Evolutionary conservation across 768 basidiomycete genomes (phyloP), one percentile per base, ranked within the genome.

Genomic region (Hygrophorus russula): DNA sequence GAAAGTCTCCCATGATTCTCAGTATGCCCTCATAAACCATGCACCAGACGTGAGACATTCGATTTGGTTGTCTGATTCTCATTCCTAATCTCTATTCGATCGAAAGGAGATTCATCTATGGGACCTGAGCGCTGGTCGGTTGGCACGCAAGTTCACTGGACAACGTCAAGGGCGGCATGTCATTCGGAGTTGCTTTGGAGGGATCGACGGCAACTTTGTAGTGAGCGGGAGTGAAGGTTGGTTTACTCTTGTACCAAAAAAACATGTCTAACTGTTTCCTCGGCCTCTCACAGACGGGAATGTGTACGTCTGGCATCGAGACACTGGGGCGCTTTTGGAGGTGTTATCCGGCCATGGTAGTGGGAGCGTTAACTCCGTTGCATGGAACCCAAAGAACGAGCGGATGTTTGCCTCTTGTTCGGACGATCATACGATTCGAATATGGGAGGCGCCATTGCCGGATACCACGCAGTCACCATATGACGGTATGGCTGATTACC

Each of bases 341-440:
- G 72, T 80, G n/a, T 73, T 99, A 2, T 59, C 74, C 2, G 96
- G 96, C 0, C 94, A 98, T 53, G 80, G 78, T n/a, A 66, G 67
- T 45, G 92, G 91, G 32, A 86, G 83, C 49, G 93, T 99, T 48
- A 99, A 97, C 59, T 82, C 86, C 11, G 93, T 98, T 12, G 84
- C 92, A 29, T 99, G 96, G 96, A 93, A 96, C 60, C 91, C 90
- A 14, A 70, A 70, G 39, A 84, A 90, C 56, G 74, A 80, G 51
- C 78, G 81, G 45, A 85, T 97, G 81, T 97, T 98, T 64, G 96
- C 96, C 27, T 91, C 88, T 34, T 96, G 91, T 60, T 90, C 90
- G 35, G 94, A 99, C 59, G 94, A 99, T 64, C 65, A 69, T 43
- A 88, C 84, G 13, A 79, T 99, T 53, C 79, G 91, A 47, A 82